phyloP scores from a whole-genome alignment of 805 yeast species.

The Ogataea pini region DNA sequence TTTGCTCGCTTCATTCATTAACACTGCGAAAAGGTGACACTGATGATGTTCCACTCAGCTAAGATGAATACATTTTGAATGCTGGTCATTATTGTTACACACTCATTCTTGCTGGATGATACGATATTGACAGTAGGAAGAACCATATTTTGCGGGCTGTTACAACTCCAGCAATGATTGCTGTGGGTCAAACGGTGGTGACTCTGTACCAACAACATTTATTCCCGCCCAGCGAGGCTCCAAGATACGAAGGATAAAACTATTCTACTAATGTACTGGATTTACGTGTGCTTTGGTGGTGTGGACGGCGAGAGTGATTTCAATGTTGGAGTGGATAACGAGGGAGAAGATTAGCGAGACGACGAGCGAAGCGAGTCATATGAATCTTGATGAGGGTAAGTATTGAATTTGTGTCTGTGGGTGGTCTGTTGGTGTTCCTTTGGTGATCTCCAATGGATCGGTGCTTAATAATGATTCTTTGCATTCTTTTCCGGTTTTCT shows the following conservation, averaged over 20 bases:
- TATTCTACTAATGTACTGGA: constrained; percentile 27
- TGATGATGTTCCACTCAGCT: constrained; percentile 20
- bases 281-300: constrained; percentile 25
- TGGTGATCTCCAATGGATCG: too few relatives aligned
- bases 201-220: constrained; percentile 34
- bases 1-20: constrained; percentile 37
- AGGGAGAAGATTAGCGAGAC: background rate
- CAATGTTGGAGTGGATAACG: constrained; percentile 20
- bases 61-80: constrained; percentile 26
- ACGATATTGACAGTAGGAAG: constrained; percentile 50
- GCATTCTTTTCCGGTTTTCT: too few relatives aligned
- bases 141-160: constrained; percentile 30
- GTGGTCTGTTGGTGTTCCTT: too few relatives aligned
- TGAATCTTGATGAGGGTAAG: too few relatives aligned
- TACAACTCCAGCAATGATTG: constrained; percentile 30
- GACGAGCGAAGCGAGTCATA: background rate
- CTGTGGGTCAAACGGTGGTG: constrained; percentile 27
- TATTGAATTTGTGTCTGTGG: too few relatives aligned
- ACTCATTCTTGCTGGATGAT: constrained; percentile 64
- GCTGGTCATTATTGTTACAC: constrained; percentile 49
- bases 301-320: constrained; percentile 28
- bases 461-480: too few relatives aligned
- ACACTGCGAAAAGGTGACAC: constrained; percentile 23
- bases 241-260: constrained; percentile 34
- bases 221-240: constrained; percentile 37